Evolutionary conservation across 495 filamentous ascomycete genomes (phyloP), one percentile per base, ranked within the genome.

Genomic region (Friedmanniomyces endolithicus): DNA sequence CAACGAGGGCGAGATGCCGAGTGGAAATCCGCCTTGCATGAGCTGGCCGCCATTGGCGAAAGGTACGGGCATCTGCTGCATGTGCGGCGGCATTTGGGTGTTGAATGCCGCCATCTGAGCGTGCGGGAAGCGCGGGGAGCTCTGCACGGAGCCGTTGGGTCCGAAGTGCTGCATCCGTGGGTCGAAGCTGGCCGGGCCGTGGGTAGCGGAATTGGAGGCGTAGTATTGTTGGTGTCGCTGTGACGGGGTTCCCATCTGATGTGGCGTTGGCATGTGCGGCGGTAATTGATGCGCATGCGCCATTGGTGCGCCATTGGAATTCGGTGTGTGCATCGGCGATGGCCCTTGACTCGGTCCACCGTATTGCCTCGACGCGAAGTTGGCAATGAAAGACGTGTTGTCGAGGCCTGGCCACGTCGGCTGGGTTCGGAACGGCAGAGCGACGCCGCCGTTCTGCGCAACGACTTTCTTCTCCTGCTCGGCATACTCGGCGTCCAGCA

Each of bases 251-350:
- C 61, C 23, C 20, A 48, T 50, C 29, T 59, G 68, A 14, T 53
- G 60, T 12, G 59, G 64, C 12, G 64, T 61, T 46, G 71, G 71
- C 11, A 73, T 56, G 56, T 74, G 71, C 12, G 58, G 63, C 14
- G 86, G 85, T 44, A 94, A 72, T 63, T 87, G 86, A 57, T 87
- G 85, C 35, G 87, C 85, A 57, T 87, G 85, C 34, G 87, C 84
- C n/a, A 87, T 71, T 29, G 44, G 50, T 11, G 20, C 22, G 80
- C 79, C 52, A 49, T 78, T 80, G 12, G 76, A 75, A 27, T 71
- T 65, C 19, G 74, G 69, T 2, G 81, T 78, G 58, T 81, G 85
- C 44, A 84, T 84, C 0, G 87, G 81, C 1, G 87, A 83, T 14
- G 81, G 73, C 2, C 80, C 69, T 3, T 76, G 73, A 33, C 70